Conservation (phyloP, 768 basidiomycete species). For the Pisolithus sp. region DNA sequence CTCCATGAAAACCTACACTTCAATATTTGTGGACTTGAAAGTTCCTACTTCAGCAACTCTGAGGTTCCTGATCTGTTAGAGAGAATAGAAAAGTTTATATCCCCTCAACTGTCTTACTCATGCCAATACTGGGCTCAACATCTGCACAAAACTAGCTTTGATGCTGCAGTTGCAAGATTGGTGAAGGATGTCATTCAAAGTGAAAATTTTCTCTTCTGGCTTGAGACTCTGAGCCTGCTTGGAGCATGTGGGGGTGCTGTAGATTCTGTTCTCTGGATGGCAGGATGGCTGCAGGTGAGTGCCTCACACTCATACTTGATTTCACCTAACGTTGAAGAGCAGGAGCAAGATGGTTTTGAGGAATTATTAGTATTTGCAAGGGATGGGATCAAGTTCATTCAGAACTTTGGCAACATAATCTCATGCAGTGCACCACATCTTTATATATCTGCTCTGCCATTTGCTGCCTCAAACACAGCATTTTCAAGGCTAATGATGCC, state of each 20-base stretch:
- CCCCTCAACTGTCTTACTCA: background rate
- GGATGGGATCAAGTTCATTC: constrained; percentile 10
- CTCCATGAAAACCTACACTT: background rate
- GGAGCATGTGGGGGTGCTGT: background rate
- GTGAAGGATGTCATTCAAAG: background rate
- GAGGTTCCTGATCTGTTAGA: background rate
- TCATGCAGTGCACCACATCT: constrained; percentile 16
- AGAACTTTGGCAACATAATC: constrained; percentile 6
- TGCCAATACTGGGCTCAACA: background rate
- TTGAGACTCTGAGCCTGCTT: background rate
- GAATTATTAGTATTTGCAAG: background rate
- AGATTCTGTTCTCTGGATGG: background rate
- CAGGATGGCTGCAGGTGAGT: background rate
- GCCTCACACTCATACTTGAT: background rate
- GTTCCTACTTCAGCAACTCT: background rate
- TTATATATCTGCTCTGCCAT: constrained; percentile 20
- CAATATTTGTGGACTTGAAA: background rate
- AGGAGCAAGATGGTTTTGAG: too few relatives aligned
- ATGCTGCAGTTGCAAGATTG: background rate
- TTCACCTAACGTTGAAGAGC: too few relatives aligned
- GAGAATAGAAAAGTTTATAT: background rate
- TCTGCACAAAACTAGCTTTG: too few relatives aligned
- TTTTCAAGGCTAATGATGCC: background rate
- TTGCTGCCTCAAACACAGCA: constrained; percentile 19
- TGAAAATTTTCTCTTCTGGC: background rate